Conservation (phyloP, 2,329 filamentous ascomycete genomes). For the Cryphonectria radicalis region DNA sequence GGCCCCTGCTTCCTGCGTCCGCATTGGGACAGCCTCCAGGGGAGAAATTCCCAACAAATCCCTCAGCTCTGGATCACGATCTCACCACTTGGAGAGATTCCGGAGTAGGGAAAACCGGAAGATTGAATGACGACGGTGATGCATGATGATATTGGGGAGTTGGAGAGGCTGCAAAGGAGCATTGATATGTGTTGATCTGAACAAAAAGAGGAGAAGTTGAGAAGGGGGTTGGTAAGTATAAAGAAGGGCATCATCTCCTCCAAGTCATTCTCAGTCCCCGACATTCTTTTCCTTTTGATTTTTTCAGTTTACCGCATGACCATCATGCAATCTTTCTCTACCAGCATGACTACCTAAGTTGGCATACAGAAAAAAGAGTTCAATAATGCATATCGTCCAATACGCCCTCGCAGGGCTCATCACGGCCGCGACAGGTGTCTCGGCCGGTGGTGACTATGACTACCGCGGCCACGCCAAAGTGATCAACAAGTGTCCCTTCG, state of each 20-base stretch:
- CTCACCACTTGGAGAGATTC: neutral
- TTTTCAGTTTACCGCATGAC: neutral
- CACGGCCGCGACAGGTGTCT: slow-evolving; percentile 16
- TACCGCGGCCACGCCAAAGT: slow-evolving; percentile 22
- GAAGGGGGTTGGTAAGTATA: neutral
- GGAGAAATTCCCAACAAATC: neutral
- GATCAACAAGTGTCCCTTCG: slow-evolving; percentile 24
- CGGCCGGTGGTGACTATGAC: slow-evolving; percentile 4
- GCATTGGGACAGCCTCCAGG: neutral
- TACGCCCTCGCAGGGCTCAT: slow-evolving; percentile 23
- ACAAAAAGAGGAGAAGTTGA: neutral
- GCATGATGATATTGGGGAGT: neutral
- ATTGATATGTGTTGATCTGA: no score
- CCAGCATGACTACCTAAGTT: neutral
- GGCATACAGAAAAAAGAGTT: neutral
- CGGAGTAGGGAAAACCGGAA: neutral
- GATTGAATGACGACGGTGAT: neutral
- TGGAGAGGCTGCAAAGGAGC: no score
- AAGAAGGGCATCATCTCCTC: neutral
- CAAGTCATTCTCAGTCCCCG: neutral
- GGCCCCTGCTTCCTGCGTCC: neutral
- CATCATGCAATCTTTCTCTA: neutral
- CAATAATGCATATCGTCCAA: slow-evolving; percentile 6
- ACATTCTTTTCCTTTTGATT: neutral
- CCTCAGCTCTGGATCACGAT: neutral